These are phyloP conservation scores for Globisporangium solare DNA, from an alignment of 352 stramenopile genomes.

Conservation along the genomic window DNA sequence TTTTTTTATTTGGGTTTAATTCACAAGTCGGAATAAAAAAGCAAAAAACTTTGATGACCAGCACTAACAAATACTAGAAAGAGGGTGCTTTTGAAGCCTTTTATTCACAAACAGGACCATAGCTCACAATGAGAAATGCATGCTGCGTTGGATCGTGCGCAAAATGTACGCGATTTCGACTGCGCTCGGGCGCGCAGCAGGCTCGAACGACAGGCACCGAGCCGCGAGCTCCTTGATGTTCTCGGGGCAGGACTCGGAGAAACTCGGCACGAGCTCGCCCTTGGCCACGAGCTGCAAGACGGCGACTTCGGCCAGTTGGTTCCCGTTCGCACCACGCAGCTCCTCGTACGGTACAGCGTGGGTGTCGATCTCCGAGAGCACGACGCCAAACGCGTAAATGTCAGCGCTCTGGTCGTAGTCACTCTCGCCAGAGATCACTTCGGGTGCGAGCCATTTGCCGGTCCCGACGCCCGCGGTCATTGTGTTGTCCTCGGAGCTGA, in stretches of 20 bases:
- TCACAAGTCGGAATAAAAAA: no score
- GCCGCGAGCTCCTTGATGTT: conserved; percentile 30
- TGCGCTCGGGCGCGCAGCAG: conserved; percentile 27
- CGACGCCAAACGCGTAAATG: conserved; percentile 46
- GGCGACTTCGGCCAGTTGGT: conserved; percentile 30
- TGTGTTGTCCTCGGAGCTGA: conserved; percentile 34
- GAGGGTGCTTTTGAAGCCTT: neutral
- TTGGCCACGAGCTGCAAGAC: conserved; percentile 48
- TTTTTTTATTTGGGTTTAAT: no score
- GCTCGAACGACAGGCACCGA: conserved; percentile 34
- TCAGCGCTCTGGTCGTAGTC: conserved; percentile 47
- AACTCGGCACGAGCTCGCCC: conserved; percentile 32
- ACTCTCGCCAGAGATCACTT: conserved; percentile 38
- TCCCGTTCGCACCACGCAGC: conserved; percentile 18
- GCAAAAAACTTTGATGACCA: no score
- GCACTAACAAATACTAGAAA: no score
- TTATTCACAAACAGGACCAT: neutral
- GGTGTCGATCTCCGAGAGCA: conserved; percentile 64
- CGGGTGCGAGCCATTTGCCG: conserved; percentile 47
- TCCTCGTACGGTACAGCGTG: conserved; percentile 47
- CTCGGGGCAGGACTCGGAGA: conserved; percentile 29
- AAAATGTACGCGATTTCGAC: conserved; percentile 42
- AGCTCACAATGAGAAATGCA: conserved; percentile 1
- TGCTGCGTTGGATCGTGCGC: conserved; percentile 27
- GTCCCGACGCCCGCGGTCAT: conserved; percentile 50